Evolutionary conservation across 345 rosid genomes (phyloP), one percentile per base, ranked within the genome.

Genomic region (Luvunga scandens): DNA sequence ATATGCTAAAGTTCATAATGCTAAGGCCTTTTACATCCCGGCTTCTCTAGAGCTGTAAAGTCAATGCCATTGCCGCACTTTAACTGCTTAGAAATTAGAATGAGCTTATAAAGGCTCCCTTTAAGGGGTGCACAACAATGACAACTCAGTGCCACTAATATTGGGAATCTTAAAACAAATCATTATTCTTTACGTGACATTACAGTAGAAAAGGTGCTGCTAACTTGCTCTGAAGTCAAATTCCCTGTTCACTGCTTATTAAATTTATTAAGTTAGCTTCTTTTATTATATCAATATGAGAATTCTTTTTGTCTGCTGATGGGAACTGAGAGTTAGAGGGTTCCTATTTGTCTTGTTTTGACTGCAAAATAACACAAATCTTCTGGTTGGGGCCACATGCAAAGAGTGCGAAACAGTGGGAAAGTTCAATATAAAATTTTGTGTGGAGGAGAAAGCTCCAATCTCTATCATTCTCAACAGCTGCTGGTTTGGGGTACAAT

Each of bases 61-160:
- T n/a, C n/a, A n/a, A n/a, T n/a, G n/a, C n/a, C n/a, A n/a, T n/a
- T n/a, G n/a, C n/a, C n/a, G n/a, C n/a, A n/a, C n/a, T n/a, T n/a
- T 45, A 81, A 75, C 85, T 72, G 81, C 76, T 71, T 45, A 13
- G 50, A 45, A 45, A 13, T 45, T 38, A 69, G 84, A 62, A 78
- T 71, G 83, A 61, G 76, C 71, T 62, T 77, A 81, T 71, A 79
- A 0, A 77, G 72, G 77, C 74, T 75, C 68, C 25, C 75, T 69
- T 53, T 28, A 76, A n/a, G 71, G 76, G 63, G 71, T 66, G 80
- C 79, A 69, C 50, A 66, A 39, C 45, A 77, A 45, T 77, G 86
- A 84, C 89, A 83, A 80, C 86, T 83, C 75, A 22, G 60, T 36
- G 59, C 22, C 71, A 62, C 57, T 81, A 39, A 42, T 36, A 78